Base-by-base conservation (phyloP, 306 rosid genomes). In the Delonix regia region DNA sequence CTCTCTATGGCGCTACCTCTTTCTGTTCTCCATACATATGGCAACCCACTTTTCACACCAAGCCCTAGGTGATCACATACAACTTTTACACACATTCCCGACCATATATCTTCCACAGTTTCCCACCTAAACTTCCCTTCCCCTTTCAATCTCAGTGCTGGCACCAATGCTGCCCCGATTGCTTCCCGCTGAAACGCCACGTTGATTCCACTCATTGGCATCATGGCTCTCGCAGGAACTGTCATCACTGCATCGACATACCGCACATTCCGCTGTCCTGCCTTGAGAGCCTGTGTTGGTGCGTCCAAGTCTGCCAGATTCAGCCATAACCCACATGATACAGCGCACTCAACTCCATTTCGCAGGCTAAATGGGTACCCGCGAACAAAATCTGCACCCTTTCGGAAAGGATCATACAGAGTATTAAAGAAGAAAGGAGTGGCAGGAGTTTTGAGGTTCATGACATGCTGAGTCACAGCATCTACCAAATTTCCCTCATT, bases 361-460 rank as follows among this genome's bases (percentile, higher is more conserved):
- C 97, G 87, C 66, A 94, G 90, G 80, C 98, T 94, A 73, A 94
- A 94, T 24, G 98, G 98, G 87, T 94, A 94, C 12, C 98, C 98
- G 3, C 97, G 98, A 67, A 94, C 98, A 25, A 94, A 94, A 68
- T 94, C 98, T 0, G 94, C 96, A 71, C 98, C 98, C 77, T 92
- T 84, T 48, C 92, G 81, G 69, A 69, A 94, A 22, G 98, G 98
- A 84, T 94, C 98, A 77, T 94, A 94, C 1, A 94, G 92, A 10
- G 98, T 94, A 79, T 92, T 94, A 65, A 94, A 94, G 82, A 94
- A 94, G 90, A 94, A 94, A 16, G 98, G 98, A 9, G 98, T 94
- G 12, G 98, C 98, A 14, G 98, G 98, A 71, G 94, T 89, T 78
- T 77, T 73, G 63, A 94, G 97, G 88, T 94, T 94, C 55, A 81